Percentiles rank a stretch among this genome's conserved stretches.
Conservation (phyloP, 306 rosid genomes). For the Pueraria montana region DNA sequence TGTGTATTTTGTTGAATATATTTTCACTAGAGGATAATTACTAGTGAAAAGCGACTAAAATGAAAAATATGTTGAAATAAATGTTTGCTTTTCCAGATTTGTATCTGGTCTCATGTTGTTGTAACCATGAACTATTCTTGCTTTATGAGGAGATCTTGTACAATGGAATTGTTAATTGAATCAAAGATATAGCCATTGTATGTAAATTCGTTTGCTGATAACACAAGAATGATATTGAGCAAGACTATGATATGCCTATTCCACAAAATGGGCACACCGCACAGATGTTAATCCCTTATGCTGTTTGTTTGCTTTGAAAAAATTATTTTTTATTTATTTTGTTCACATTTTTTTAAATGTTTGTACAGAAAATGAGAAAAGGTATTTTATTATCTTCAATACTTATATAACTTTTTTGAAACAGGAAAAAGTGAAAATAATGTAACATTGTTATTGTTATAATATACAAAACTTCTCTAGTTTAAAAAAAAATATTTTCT, state of each 20-base stretch:
- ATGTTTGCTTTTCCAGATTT: background rate
- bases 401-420: too few species aligned
- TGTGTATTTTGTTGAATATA: background rate
- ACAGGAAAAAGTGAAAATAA: too few species aligned
- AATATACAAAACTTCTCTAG: too few species aligned
- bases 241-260: background rate
- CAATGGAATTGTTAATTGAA: background rate
- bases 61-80: constrained; percentile 37
- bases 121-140: constrained; percentile 26
- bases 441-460: too few species aligned
- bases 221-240: background rate
- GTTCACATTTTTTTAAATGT: too few species aligned
- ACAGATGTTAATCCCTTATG: background rate
- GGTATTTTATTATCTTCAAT: too few species aligned
- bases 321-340: background rate
- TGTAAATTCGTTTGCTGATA: background rate
- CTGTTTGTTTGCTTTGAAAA: too few species aligned
- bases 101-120: constrained; percentile 9
- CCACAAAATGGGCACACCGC: background rate
- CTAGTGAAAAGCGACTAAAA: background rate
- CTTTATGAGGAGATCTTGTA: background rate
- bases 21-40: constrained; percentile 20
- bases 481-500: too few species aligned
- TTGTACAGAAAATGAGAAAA: too few species aligned
- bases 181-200: background rate